These are phyloP conservation scores for Hirsutella minnesotensis DNA, from an alignment of 2,329 filamentous ascomycete genomes.

Conservation along the genomic window DNA sequence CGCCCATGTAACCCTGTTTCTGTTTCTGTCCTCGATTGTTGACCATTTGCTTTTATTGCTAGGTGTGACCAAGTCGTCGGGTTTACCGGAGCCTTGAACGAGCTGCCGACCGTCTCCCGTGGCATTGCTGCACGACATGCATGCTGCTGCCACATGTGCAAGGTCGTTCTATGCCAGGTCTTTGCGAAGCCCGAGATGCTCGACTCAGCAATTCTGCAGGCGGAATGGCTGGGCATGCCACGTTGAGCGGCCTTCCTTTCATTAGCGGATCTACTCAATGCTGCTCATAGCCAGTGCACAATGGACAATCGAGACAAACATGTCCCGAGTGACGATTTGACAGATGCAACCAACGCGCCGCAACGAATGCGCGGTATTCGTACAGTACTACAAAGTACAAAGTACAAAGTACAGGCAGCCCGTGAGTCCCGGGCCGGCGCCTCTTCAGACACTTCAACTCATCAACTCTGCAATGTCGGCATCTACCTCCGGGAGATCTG, in stretches of 20 bases:
- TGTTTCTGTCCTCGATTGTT: neutral
- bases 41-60: neutral
- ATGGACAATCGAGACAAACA: no score
- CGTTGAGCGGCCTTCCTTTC: neutral
- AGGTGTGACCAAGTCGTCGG: slow-evolving; percentile 7
- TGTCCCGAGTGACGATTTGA: no score
- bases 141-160: slow-evolving; percentile 9
- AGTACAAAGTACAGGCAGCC: no score
- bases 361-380: no score
- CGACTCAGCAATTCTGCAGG: neutral
- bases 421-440: no score
- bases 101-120: slow-evolving; percentile 2
- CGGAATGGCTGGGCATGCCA: neutral
- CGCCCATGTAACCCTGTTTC: slow-evolving; percentile 3
- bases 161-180: neutral
- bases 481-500: no score
- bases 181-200: neutral
- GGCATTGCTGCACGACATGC: slow-evolving; percentile 10
- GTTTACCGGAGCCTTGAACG: slow-evolving; percentile 1
- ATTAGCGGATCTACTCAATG: neutral
- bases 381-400: no score
- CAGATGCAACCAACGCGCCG: no score
- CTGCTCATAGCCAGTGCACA: no score
- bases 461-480: neutral
- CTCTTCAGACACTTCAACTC: neutral